Conservation (phyloP, 495 filamentous ascomycete genomes). For the Penicillium waksmanii region DNA sequence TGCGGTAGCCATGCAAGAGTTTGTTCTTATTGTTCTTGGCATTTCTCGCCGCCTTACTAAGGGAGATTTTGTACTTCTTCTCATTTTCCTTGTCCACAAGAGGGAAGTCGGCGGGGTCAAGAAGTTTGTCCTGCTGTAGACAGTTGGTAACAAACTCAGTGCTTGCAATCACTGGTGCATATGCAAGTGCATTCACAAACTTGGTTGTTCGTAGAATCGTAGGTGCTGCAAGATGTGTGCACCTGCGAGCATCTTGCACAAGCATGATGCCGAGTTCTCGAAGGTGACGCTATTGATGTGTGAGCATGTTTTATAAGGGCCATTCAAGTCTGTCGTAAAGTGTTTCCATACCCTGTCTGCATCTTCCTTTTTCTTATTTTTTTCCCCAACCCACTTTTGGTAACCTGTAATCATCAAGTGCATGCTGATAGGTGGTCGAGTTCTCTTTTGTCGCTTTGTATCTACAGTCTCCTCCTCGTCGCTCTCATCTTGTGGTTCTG, state of each 20-base stretch:
- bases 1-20: constrained; percentile 69
- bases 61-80: constrained; percentile 65
- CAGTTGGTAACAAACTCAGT: constrained; percentile 80
- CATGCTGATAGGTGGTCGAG: constrained; percentile 63
- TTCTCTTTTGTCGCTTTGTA: constrained; percentile 65
- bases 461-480: constrained; percentile 56
- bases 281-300: constrained; percentile 66
- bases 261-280: constrained; percentile 83
- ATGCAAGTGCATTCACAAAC: constrained; percentile 84
- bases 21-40: constrained; percentile 76
- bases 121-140: constrained; percentile 62
- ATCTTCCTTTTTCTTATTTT: constrained; percentile 69
- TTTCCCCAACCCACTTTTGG: constrained; percentile 71
- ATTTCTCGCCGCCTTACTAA: constrained; percentile 64
- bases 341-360: constrained; percentile 69
- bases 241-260: constrained; percentile 70
- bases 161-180: constrained; percentile 71
- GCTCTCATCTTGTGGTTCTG: constrained; percentile 52
- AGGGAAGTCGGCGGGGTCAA: constrained; percentile 61
- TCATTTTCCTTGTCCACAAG: constrained; percentile 74
- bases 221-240: constrained; percentile 87
- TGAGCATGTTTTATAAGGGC: constrained; percentile 25
- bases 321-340: constrained; percentile 4
- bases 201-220: constrained; percentile 86
- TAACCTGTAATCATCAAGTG: constrained; percentile 79